A percentile compares a stretch with the other conserved stretches of the same genome.
These are phyloP conservation scores for Phaeosphaeriaceae sp. DNA, from an alignment of 2,329 filamentous ascomycete species.

Conservation along the genomic window DNA sequence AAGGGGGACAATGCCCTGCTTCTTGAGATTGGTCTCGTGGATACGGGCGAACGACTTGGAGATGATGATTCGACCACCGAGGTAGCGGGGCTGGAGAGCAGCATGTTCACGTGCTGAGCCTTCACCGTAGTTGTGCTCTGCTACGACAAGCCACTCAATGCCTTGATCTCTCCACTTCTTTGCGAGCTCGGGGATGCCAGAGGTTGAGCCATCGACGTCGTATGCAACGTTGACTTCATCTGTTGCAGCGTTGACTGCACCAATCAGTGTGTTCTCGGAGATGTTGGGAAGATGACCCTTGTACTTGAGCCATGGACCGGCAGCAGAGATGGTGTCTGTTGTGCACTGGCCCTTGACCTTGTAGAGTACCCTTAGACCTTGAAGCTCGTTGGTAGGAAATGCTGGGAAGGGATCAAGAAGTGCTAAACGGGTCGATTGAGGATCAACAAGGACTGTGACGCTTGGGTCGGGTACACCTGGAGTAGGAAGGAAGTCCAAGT, in stretches of 20 bases:
- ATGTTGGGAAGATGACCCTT: conserved; percentile 99
- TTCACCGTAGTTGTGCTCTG: conserved; percentile 97
- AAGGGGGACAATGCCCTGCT: conserved; percentile 94
- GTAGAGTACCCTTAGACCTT: conserved; percentile 83
- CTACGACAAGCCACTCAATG: conserved; percentile 89
- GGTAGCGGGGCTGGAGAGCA: conserved; percentile 87
- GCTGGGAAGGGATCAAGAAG: conserved; percentile 87
- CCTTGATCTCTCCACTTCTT: conserved; percentile 79
- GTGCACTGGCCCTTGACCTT: conserved; percentile 98
- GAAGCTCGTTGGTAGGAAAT: conserved; percentile 79
- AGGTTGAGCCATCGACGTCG: conserved; percentile 76
- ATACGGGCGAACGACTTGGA: conserved; percentile 90
- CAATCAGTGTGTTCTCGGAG: conserved; percentile 95
- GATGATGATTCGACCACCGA: conserved; percentile 83
- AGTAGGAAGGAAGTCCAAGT: conserved; percentile 74
- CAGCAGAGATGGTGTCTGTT: conserved; percentile 97
- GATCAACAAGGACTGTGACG: conserved; percentile 78
- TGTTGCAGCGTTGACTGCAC: conserved; percentile 89
- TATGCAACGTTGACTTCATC: conserved; percentile 92
- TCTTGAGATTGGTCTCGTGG: conserved; percentile 96
- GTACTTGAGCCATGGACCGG: conserved; percentile 98
- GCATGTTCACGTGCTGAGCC: conserved; percentile 89
- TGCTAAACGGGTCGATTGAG: conserved; percentile 88
- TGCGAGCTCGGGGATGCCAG: conserved; percentile 87
- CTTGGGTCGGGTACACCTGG: conserved; percentile 74